These are phyloP conservation scores for Aspergillus leporis DNA, from an alignment of 495 filamentous ascomycete species.

Conservation along the genomic window DNA sequence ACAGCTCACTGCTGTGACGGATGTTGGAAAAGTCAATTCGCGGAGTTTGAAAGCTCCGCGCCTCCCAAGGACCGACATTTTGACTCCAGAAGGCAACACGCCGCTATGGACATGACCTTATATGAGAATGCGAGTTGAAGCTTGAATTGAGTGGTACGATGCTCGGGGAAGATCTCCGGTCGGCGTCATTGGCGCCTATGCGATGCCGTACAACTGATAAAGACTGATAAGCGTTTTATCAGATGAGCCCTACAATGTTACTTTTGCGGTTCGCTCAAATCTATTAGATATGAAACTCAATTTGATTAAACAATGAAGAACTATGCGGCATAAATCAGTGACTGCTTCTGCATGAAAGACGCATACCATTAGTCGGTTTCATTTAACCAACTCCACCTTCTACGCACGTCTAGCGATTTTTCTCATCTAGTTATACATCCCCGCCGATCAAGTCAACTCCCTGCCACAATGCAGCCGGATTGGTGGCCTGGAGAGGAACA, in stretches of 20 bases:
- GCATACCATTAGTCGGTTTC: neutral
- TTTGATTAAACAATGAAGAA: neutral
- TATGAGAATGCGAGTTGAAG: neutral
- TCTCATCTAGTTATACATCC: neutral
- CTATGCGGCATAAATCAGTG: neutral
- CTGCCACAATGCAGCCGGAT: slow-evolving; percentile 28
- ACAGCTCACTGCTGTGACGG: slow-evolving; percentile 11
- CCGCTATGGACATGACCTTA: slow-evolving; percentile 11
- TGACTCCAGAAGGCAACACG: slow-evolving; percentile 9
- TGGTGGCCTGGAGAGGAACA: slow-evolving; percentile 47
- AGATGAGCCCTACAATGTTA: neutral
- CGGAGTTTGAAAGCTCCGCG: slow-evolving; percentile 24
- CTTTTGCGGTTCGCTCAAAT: neutral
- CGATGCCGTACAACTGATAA: slow-evolving; percentile 26
- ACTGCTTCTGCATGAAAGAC: no score
- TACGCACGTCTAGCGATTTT: neutral
- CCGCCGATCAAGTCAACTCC: neutral
- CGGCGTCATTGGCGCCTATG: slow-evolving; percentile 21
- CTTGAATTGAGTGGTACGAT: slow-evolving; percentile 29
- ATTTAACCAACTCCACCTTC: neutral
- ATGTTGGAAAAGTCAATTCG: slow-evolving; percentile 13
- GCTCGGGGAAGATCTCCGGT: slow-evolving; percentile 21
- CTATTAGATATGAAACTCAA: no score
- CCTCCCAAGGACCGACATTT: slow-evolving; percentile 35
- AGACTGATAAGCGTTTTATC: slow-evolving; percentile 16